These are phyloP conservation scores for Pichia rugopelliculosa DNA, from an alignment of 805 yeast genomes.

Conservation along the genomic window DNA sequence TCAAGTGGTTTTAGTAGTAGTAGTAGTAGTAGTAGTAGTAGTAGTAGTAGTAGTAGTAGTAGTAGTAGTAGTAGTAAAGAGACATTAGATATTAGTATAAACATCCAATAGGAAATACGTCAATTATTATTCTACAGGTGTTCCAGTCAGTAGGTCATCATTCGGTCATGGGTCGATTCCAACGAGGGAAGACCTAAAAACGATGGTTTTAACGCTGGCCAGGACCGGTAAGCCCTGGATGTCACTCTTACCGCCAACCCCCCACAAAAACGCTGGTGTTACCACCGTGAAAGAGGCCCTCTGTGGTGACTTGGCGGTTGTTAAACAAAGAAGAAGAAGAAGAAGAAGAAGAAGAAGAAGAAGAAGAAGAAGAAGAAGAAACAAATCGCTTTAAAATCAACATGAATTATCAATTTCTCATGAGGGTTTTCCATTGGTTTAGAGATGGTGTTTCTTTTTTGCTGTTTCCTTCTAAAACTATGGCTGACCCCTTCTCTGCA, in stretches of 20 bases:
- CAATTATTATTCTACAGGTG: conserved; percentile 2
- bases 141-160: conserved; percentile 16
- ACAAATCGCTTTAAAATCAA: neutral
- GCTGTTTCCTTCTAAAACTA: conserved; percentile 1
- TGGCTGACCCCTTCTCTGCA: conserved; percentile 29
- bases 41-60: too few species aligned
- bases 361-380: neutral
- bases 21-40: too few species aligned
- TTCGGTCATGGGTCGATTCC: conserved; percentile 7
- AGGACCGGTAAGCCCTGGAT: neutral
- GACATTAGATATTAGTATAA: too few species aligned
- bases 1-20: too few species aligned
- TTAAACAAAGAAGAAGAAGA: neutral
- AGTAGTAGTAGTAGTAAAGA: too few species aligned
- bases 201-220: conserved; percentile 4
- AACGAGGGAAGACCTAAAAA: neutral
- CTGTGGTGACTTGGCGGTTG: neutral
- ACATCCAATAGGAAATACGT: too few species aligned
- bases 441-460: too few species aligned
- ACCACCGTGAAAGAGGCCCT: conserved; percentile 7
- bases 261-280: conserved; percentile 8
- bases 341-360: neutral
- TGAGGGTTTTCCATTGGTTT: too few species aligned
- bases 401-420: too few species aligned
- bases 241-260: neutral